These are phyloP conservation scores for Xylaria digitata DNA, from an alignment of 2,329 filamentous ascomycete species.

Conservation along the genomic window DNA sequence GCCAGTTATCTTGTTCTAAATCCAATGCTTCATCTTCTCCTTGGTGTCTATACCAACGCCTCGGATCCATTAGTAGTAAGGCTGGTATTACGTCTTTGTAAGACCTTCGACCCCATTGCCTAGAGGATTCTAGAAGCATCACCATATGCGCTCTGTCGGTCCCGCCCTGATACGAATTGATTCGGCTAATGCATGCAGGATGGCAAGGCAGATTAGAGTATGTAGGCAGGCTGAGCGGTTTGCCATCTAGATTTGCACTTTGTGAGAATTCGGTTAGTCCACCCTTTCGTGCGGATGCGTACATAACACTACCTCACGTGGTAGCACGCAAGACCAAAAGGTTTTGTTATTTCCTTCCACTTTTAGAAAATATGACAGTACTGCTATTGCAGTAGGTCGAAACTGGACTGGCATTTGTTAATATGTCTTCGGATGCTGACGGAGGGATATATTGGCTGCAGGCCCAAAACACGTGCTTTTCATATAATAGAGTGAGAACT, in stretches of 20 bases:
- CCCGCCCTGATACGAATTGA: neutral
- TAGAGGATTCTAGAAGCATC: neutral
- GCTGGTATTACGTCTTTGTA: neutral
- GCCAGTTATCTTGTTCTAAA: neutral
- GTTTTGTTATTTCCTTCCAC: neutral
- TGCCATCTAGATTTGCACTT: neutral
- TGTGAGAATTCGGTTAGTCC: neutral
- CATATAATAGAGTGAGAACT: neutral
- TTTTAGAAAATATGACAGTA: neutral
- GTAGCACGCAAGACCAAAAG: neutral
- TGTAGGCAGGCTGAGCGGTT: constrained; percentile 24
- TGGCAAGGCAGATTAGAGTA: constrained; percentile 11
- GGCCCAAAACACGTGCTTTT: neutral
- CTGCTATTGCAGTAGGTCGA: neutral
- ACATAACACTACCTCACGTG: constrained; percentile 2
- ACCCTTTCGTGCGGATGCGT: constrained; percentile 2
- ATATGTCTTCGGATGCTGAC: neutral
- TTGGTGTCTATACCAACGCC: neutral
- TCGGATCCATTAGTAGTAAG: neutral
- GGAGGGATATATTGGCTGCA: neutral
- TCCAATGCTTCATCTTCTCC: neutral
- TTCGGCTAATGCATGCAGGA: constrained; percentile 2
- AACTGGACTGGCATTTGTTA: neutral
- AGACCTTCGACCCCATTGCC: neutral
- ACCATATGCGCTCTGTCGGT: neutral